phyloP scores from a whole-genome alignment of 164 flowering plant species.

The Berberis thunbergii region DNA sequence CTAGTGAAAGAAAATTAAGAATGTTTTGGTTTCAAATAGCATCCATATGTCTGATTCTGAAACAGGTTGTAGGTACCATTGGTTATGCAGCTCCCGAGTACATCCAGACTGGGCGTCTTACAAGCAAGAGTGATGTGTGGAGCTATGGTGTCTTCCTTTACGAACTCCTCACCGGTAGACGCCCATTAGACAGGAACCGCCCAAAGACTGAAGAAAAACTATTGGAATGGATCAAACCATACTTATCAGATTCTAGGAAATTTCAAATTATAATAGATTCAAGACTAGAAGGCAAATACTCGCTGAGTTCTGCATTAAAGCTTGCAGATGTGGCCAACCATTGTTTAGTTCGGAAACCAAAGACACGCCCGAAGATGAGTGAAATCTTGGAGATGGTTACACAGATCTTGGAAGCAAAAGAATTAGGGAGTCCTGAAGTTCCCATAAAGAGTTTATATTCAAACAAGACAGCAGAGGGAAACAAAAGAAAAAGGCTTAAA shows the following conservation, averaged over 20 bases:
- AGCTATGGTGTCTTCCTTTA: conserved; percentile 88
- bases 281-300: conserved; percentile 47
- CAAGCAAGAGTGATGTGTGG: conserved; percentile 81
- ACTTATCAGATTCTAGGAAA: conserved; percentile 48
- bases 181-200: conserved; percentile 62
- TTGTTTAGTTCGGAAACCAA: conserved; percentile 53
- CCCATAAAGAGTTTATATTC: conserved; percentile 16
- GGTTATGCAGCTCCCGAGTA: conserved; percentile 98
- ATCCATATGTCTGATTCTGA: neutral
- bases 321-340: conserved; percentile 72
- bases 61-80: conserved; percentile 79
- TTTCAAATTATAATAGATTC: conserved; percentile 72
- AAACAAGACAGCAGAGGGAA: conserved; percentile 9
- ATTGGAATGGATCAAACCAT: conserved; percentile 75
- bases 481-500: conserved; percentile 12
- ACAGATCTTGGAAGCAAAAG: conserved; percentile 30
- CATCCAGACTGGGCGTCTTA: conserved; percentile 76
- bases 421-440: conserved; percentile 23
- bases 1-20: no score
- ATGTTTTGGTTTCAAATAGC: no score
- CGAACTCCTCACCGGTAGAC: conserved; percentile 85
- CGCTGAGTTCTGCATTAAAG: conserved; percentile 49
- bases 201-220: conserved; percentile 82
- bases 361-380: conserved; percentile 77
- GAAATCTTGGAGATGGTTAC: conserved; percentile 64